A percentile compares a stretch with the other conserved stretches of the same genome.
phyloP scores from a whole-genome alignment of 305 asterid genomes.

The Salvia sclarea region DNA sequence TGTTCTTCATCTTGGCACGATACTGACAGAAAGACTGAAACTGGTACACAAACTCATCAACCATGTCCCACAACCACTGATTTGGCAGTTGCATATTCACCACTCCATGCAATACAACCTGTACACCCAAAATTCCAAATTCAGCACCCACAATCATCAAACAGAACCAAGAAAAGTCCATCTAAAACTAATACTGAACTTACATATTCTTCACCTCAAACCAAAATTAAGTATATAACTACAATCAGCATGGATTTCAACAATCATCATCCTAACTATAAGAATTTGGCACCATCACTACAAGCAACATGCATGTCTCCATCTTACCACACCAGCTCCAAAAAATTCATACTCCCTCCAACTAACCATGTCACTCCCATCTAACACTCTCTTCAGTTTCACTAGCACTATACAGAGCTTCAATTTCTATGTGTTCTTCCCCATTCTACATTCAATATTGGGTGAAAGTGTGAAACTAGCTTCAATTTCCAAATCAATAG shows the following conservation, averaged over 20 bases:
- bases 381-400: background rate
- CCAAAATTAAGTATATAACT: background rate
- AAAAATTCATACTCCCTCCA: background rate
- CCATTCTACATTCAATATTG: background rate
- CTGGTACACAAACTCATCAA: slow-evolving; percentile 94
- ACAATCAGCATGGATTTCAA: background rate
- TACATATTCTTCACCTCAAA: background rate
- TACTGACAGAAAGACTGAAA: slow-evolving; percentile 97
- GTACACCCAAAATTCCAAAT: background rate
- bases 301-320: no score
- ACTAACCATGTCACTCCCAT: background rate
- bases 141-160: background rate
- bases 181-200: background rate
- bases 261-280: background rate
- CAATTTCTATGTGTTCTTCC: background rate
- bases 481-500: background rate
- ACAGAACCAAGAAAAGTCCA: background rate
- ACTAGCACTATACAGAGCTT: background rate
- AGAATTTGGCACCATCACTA: background rate
- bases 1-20: slow-evolving; percentile 94
- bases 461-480: no score
- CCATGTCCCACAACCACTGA: slow-evolving; percentile 99
- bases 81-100: slow-evolving; percentile 98
- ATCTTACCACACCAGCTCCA: background rate
- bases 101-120: slow-evolving; percentile 93